Percentiles rank a stretch among this genome's conserved stretches.
Conservation (phyloP, 1,139 yeast genomes). For the Magnusiomyces sp. region DNA sequence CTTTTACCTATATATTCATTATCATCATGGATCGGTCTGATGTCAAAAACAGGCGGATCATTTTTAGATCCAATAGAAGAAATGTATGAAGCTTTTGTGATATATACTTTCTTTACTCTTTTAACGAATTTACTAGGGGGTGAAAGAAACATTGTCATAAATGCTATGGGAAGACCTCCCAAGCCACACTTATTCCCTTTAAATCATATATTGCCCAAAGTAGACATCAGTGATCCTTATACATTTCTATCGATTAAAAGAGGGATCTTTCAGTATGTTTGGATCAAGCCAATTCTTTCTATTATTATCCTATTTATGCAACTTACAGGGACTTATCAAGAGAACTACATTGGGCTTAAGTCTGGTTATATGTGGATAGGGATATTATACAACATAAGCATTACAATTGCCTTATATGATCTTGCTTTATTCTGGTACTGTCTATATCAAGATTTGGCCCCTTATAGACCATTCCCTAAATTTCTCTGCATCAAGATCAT, state of each 20-base stretch:
- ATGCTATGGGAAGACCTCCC: slow-evolving; percentile 67
- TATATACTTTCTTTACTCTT: slow-evolving; percentile 82
- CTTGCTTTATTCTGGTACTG: slow-evolving; percentile 91
- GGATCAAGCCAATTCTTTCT: slow-evolving; percentile 83
- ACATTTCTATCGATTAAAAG: slow-evolving; percentile 71
- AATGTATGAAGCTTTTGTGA: slow-evolving; percentile 91
- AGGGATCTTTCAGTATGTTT: slow-evolving; percentile 86
- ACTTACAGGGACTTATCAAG: slow-evolving; percentile 38
- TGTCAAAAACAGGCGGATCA: slow-evolving; percentile 39
- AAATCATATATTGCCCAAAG: slow-evolving; percentile 43
- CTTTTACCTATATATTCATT: slow-evolving; percentile 47
- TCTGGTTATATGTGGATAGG: slow-evolving; percentile 61
- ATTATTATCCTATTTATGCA: slow-evolving; percentile 46
- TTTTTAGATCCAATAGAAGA: slow-evolving; percentile 74
- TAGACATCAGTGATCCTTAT: slow-evolving; percentile 82
- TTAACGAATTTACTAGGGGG: slow-evolving; percentile 85
- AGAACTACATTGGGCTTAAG: slow-evolving; percentile 40
- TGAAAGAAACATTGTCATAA: slow-evolving; percentile 70
- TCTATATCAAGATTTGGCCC: slow-evolving; percentile 62
- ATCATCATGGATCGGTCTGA: slow-evolving; percentile 49
- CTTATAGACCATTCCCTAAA: slow-evolving; percentile 85
- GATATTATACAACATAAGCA: slow-evolving; percentile 67
- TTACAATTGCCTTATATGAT: slow-evolving; percentile 72
- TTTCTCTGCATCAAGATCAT: slow-evolving; percentile 87
- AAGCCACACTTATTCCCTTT: slow-evolving; percentile 55